These are phyloP conservation scores for Polyplosphaeria fusca DNA, from an alignment of 495 filamentous ascomycete species.

Conservation along the genomic window DNA sequence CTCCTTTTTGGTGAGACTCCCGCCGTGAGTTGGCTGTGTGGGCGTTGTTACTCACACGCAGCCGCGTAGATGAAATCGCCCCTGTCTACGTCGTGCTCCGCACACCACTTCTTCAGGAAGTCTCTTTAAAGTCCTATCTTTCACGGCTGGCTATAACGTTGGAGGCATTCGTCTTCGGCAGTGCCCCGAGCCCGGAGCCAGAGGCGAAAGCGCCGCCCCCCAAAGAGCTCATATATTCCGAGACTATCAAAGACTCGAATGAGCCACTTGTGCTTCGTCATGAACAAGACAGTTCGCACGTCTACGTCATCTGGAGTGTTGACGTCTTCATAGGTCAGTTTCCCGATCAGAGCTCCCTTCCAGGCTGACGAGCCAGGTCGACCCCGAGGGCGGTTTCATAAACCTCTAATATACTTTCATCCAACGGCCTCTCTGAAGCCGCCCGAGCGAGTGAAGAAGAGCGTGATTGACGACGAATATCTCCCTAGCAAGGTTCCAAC, in stretches of 20 bases:
- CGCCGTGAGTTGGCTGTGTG: constrained; percentile 15
- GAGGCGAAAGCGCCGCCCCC: constrained; percentile 19
- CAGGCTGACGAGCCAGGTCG: constrained; percentile 46
- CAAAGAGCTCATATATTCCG: constrained; percentile 65
- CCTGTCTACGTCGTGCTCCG: constrained; percentile 69
- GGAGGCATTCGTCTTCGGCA: constrained; percentile 69
- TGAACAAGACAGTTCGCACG: constrained; percentile 46
- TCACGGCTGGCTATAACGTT: constrained; percentile 63
- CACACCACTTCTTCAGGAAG: constrained; percentile 61
- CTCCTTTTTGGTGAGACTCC: constrained; percentile 64
- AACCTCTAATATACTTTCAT: constrained; percentile 71
- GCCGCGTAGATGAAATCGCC: constrained; percentile 70
- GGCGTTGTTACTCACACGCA: constrained; percentile 61
- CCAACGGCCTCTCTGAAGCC: constrained; percentile 67
- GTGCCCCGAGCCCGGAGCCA: constrained; percentile 42
- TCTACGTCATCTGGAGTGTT: constrained; percentile 78
- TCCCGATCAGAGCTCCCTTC: neutral
- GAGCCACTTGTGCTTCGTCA: constrained; percentile 62
- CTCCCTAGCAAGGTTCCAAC: constrained; percentile 71
- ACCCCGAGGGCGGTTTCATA: constrained; percentile 74
- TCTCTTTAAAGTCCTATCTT: constrained; percentile 57
- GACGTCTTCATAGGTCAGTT: constrained; percentile 56
- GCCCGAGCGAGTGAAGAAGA: constrained; percentile 49
- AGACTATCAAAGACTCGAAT: constrained; percentile 55
- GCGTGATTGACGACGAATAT: constrained; percentile 62